A percentile compares a stretch with the other conserved stretches of the same genome.
phyloP scores from a whole-genome alignment of 345 rosid genomes.

The Syzygium grande region DNA sequence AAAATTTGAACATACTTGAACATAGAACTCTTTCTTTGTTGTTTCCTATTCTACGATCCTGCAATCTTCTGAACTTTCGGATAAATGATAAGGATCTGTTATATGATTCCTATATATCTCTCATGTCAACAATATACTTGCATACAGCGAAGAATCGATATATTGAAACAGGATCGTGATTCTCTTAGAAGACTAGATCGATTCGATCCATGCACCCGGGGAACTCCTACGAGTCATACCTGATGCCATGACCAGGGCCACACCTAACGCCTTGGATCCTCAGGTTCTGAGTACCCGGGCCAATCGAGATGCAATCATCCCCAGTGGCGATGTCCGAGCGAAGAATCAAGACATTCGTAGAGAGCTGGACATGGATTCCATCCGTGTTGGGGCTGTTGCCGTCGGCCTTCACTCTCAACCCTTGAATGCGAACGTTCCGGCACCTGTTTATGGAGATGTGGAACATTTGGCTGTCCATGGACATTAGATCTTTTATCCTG shows the following conservation, averaged over 20 bases:
- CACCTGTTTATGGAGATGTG: constrained; percentile 14
- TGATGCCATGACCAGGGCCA: constrained; percentile 26
- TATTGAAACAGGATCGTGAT: background rate
- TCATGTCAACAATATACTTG: background rate
- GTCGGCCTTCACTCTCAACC: background rate
- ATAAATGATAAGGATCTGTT: too few relatives aligned
- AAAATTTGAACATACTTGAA: background rate
- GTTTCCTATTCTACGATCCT: background rate
- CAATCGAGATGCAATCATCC: constrained; percentile 21
- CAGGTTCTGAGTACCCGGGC: constrained; percentile 15
- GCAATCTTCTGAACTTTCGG: background rate
- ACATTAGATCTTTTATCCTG: constrained; percentile 4
- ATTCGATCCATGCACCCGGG: background rate
- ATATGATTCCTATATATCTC: background rate
- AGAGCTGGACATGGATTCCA: constrained; percentile 16
- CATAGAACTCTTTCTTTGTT: background rate
- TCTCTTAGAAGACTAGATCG: background rate
- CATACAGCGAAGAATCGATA: background rate
- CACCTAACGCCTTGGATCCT: constrained; percentile 6
- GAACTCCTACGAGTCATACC: background rate
- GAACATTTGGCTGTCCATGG: constrained; percentile 14
- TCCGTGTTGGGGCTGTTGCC: constrained; percentile 20
- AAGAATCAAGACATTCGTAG: constrained; percentile 1
- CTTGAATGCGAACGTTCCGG: background rate
- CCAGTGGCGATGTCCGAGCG: constrained; percentile 8